Evolutionary conservation across 495 filamentous ascomycete species (phyloP).

Genomic region (Evernia prunastri): DNA sequence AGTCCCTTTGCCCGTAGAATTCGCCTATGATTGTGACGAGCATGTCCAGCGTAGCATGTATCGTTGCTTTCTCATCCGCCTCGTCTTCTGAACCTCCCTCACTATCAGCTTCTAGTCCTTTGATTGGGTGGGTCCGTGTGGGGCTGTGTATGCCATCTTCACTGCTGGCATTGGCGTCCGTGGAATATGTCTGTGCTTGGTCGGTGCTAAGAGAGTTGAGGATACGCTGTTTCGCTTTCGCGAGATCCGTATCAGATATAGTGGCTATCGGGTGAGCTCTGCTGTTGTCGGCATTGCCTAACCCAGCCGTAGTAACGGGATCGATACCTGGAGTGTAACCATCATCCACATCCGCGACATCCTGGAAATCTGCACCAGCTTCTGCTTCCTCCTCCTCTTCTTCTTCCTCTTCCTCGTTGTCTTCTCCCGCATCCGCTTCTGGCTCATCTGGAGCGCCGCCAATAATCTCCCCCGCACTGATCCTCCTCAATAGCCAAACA

Average conservation of each 20-base stretch:
- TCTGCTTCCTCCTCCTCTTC: slow-evolving; percentile 20
- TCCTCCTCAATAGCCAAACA: slow-evolving; percentile 30
- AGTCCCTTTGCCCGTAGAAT: slow-evolving; percentile 82
- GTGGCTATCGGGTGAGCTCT: neutral
- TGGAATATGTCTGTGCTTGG: neutral
- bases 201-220: neutral
- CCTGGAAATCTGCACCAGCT: slow-evolving; percentile 25
- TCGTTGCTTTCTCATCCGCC: neutral
- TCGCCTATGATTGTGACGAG: slow-evolving; percentile 85
- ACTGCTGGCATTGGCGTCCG: slow-evolving; percentile 5
- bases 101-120: neutral
- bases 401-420: slow-evolving; percentile 23
- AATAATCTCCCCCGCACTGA: slow-evolving; percentile 25
- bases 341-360: slow-evolving; percentile 22
- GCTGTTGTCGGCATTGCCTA: neutral
- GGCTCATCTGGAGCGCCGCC: slow-evolving; percentile 32
- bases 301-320: slow-evolving; percentile 6
- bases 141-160: slow-evolving; percentile 5
- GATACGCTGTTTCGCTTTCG: slow-evolving; percentile 1
- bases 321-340: slow-evolving; percentile 22
- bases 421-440: slow-evolving; percentile 26
- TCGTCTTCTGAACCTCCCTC: neutral
- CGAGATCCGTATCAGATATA: neutral
- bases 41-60: slow-evolving; percentile 68
- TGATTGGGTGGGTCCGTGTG: neutral